These are phyloP conservation scores for Annulohypoxylon moriforme DNA, from an alignment of 495 filamentous ascomycete genomes.

Conservation along the genomic window DNA sequence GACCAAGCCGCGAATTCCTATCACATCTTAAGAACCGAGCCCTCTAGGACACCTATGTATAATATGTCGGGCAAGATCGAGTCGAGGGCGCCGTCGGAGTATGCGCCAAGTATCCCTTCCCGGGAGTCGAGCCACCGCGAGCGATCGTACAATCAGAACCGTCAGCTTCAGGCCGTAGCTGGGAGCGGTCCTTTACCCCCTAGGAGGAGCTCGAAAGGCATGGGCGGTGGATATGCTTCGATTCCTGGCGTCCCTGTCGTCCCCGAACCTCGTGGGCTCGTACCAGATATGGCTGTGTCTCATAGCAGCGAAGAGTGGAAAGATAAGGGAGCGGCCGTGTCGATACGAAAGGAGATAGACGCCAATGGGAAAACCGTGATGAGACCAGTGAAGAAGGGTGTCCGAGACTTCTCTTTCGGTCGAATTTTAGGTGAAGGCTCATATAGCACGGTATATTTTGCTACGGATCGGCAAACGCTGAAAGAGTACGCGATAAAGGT, in stretches of 20 bases:
- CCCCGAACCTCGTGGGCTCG: conserved; percentile 62
- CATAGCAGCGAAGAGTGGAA: conserved; percentile 93
- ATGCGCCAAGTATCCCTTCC: conserved; percentile 71
- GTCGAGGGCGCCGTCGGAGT: conserved; percentile 70
- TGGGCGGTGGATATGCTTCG: conserved; percentile 61
- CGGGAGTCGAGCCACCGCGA: conserved; percentile 79
- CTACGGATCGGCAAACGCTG: conserved; percentile 92
- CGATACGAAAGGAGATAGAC: conserved; percentile 81
- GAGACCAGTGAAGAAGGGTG: conserved; percentile 92
- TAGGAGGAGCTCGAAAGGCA: conserved; percentile 73
- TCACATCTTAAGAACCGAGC: conserved; percentile 70
- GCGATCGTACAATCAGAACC: conserved; percentile 70
- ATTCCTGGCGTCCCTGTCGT: conserved; percentile 54
- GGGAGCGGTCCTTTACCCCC: conserved; percentile 71
- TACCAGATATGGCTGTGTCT: conserved; percentile 70
- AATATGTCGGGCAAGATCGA: conserved; percentile 66
- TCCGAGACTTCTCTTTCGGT: conserved; percentile 96
- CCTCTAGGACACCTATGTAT: conserved; percentile 70
- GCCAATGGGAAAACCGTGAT: conserved; percentile 83
- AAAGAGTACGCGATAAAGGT: conserved; percentile 99
- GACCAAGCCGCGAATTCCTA: conserved; percentile 57
- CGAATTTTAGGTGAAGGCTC: conserved; percentile 94
- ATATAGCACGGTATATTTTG: conserved; percentile 95
- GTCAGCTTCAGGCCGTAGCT: conserved; percentile 56
- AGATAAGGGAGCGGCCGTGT: conserved; percentile 87